These are phyloP conservation scores for Cryphonectria parasitica DNA, from an alignment of 2,329 filamentous ascomycete species.

Conservation along the genomic window DNA sequence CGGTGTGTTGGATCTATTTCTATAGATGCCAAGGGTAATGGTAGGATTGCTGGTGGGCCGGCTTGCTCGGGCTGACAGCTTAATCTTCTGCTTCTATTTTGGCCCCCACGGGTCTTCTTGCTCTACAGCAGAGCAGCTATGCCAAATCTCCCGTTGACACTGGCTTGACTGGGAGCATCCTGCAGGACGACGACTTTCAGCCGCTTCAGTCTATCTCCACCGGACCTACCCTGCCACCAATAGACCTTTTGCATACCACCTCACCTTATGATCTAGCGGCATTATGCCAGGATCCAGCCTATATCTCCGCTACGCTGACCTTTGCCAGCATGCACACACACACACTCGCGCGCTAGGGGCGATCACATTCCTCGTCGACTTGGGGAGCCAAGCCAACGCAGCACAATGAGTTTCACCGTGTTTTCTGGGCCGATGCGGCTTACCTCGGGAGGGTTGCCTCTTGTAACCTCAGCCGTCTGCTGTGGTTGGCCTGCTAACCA, in stretches of 20 bases:
- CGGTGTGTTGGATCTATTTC: conserved; percentile 8
- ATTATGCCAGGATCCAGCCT: conserved; percentile 23
- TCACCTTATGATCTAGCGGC: conserved; percentile 12
- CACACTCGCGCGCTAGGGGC: background rate
- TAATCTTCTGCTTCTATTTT: background rate
- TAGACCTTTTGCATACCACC: conserved; percentile 14
- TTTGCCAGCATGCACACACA: background rate
- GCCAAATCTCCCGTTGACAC: conserved; percentile 4
- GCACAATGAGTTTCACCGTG: conserved; percentile 20
- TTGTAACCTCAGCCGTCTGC: conserved; percentile 14
- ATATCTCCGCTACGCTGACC: conserved; percentile 22
- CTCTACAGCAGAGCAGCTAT: conserved; percentile 1
- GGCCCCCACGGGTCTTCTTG: background rate
- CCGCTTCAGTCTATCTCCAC: conserved; percentile 9
- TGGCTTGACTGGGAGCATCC: conserved; percentile 9
- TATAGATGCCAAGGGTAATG: background rate
- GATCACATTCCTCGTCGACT: conserved; percentile 19
- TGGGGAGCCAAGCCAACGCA: background rate
- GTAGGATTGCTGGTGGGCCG: conserved; percentile 3
- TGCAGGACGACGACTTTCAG: conserved; percentile 20
- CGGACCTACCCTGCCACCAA: conserved; percentile 19
- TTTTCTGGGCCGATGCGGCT: conserved; percentile 23
- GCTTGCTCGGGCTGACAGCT: conserved; percentile 9
- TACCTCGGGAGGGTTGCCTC: conserved; percentile 10
- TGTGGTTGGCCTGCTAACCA: conserved; percentile 21